Conservation (phyloP, 306 rosid species). For the Lithocarpus polystachyus region DNA sequence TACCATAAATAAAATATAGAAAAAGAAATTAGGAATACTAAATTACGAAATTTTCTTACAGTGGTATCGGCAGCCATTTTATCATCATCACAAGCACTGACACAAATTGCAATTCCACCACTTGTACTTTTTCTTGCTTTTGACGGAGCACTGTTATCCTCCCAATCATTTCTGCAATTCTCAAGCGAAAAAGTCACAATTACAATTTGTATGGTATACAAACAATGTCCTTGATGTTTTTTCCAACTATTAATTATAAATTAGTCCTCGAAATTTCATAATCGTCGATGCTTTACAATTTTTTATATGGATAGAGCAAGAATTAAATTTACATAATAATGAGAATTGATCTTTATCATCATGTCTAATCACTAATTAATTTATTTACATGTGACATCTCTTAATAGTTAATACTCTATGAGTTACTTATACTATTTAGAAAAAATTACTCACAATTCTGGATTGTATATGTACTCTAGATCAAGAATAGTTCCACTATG, state of each 20-base stretch:
- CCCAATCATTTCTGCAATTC: conserved; percentile 44
- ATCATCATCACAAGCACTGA: conserved; percentile 73
- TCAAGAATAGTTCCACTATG: conserved; percentile 89
- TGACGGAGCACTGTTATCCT: conserved; percentile 53
- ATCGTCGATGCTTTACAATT: too few species aligned
- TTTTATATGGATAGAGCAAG: too few species aligned
- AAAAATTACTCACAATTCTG: conserved; percentile 23
- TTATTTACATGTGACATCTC: neutral
- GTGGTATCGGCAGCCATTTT: conserved; percentile 65
- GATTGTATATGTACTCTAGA: conserved; percentile 44
- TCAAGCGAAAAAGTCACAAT: neutral
- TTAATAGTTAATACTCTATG: neutral
- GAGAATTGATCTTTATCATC: too few species aligned
- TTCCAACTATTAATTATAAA: neutral
- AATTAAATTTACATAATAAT: too few species aligned
- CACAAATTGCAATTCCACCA: conserved; percentile 65
- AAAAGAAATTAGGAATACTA: too few species aligned
- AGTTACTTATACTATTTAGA: neutral
- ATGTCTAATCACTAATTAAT: too few species aligned
- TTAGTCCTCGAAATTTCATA: neutral
- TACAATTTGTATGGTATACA: neutral
- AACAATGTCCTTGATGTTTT: neutral
- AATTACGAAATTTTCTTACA: conserved; percentile 28
- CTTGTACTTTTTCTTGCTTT: conserved; percentile 43
- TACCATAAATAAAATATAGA: too few species aligned